A percentile compares a stretch with the other conserved stretches of the same genome.
Conservation (phyloP, 108 stramenopile species). For the Fragilariopsis cylindrus region DNA sequence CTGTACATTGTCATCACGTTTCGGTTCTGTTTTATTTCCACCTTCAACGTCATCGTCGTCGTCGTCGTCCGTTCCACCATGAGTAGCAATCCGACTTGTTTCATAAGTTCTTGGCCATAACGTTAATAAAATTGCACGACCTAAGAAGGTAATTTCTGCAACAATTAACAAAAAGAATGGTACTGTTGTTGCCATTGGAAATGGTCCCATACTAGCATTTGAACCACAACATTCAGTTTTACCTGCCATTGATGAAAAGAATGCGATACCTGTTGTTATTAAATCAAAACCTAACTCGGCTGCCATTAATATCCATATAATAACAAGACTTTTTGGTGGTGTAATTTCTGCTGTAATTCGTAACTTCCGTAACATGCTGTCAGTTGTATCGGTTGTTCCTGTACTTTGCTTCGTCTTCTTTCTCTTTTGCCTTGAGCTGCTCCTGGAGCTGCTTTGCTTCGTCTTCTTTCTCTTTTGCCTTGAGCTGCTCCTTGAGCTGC, state of each 20-base stretch:
- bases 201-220: constrained; percentile 17
- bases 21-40: not conserved
- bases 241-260: constrained; percentile 16
- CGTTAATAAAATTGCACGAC: constrained; percentile 22
- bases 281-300: constrained; percentile 39
- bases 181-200: constrained; percentile 22
- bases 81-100: not conserved
- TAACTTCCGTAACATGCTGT: not conserved
- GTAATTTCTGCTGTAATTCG: not conserved
- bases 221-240: constrained; percentile 29
- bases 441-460: too few species aligned
- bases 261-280: constrained; percentile 36
- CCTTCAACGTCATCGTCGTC: not conserved
- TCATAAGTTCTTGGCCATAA: constrained; percentile 19
- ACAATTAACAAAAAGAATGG: constrained; percentile 37
- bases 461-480: too few species aligned
- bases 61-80: not conserved
- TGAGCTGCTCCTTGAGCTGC: too few species aligned
- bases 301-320: constrained; percentile 33
- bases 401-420: not conserved
- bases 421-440: too few species aligned
- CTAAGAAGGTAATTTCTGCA: constrained; percentile 25
- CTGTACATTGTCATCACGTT: not conserved
- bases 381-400: not conserved
- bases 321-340: constrained; percentile 30